Evolutionary conservation across 148 eudicot species (phyloP).

Genomic region (Diospyros kaki): DNA sequence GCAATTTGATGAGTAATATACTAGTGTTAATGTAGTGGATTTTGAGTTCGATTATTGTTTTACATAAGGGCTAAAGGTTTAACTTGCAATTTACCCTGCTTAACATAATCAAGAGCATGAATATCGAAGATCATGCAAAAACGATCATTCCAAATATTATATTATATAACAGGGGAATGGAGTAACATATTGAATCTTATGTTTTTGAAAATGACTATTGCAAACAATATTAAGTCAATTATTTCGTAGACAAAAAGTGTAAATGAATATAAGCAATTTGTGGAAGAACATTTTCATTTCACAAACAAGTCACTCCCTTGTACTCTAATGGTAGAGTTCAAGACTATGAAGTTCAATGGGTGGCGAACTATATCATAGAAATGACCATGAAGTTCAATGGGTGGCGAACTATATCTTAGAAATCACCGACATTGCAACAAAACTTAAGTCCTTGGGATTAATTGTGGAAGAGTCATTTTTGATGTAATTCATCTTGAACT

Average conservation of each 20-base stretch:
- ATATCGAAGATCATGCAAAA: no score
- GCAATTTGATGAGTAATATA: no score
- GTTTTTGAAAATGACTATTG: slow-evolving; percentile 1
- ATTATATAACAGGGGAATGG: background rate
- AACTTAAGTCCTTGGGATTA: background rate
- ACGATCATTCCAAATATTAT: no score
- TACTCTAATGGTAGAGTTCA: background rate
- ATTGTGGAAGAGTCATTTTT: background rate
- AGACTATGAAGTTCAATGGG: background rate
- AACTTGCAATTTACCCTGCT: no score
- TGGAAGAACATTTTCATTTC: background rate
- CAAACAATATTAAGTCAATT: background rate
- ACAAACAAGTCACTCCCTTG: background rate
- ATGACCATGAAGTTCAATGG: no score
- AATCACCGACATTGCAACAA: background rate
- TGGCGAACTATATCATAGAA: no score
- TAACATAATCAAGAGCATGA: no score
- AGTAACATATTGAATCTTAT: background rate
- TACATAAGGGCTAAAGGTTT: no score
- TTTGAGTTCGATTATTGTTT: no score
- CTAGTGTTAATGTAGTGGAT: no score
- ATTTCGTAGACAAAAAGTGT: background rate
- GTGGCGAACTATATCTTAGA: background rate
- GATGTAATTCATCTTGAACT: background rate
- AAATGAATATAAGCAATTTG: background rate